Base-by-base conservation (phyloP, 768 basidiomycete genomes). In the Trametes cingulata region DNA sequence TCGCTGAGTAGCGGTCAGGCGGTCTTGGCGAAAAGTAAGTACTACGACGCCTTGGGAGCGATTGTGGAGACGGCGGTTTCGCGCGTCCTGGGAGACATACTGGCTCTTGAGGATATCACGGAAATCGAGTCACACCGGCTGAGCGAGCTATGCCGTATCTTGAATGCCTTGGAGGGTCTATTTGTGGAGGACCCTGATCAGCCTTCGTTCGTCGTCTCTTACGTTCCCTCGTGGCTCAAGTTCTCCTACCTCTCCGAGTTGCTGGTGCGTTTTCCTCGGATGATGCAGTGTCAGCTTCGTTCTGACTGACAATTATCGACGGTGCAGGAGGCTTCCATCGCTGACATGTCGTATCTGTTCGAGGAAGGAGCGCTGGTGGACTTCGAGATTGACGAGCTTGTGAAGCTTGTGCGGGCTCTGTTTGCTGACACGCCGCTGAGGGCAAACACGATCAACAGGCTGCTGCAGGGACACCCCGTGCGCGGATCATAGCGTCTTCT, bases 161-260 rank as follows among this genome's bases (percentile, higher is more conserved):
- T 97, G 52, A 83, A 86, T 57, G 82, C 89, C 4, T 72, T 96
- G 46, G 95, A 97, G 69, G 88, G 85, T 3, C 71, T 95, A 22
- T 97, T 95, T 67, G 80, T 85, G 25, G 85, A 88, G 58, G 81
- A 85, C 66, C 78, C 79, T 9, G 79, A 78, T 22, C 64, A 90
- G 83, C 80, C 87, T 19, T 88, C 91, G 0, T 85, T 90, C 48
- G 86, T 93, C 7, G 89, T 88, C 0, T 86, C 85, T 0, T 93
- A 92, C 63, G 91, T 95, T n/a, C 90, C 92, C 1, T 87, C 85
- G 13, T 98, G 95, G 95, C 79, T 97, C 66, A 96, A 96, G 73
- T 96, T 92, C 73, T 93, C 90, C 19, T 98, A 98, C 73, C 80
- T 97, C 5, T 92, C 92, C 1, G 95, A 97, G 72, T 81, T 98